Evolutionary conservation across 495 filamentous ascomycete species (phyloP).

Genomic region (Xylaria flabelliformis): DNA sequence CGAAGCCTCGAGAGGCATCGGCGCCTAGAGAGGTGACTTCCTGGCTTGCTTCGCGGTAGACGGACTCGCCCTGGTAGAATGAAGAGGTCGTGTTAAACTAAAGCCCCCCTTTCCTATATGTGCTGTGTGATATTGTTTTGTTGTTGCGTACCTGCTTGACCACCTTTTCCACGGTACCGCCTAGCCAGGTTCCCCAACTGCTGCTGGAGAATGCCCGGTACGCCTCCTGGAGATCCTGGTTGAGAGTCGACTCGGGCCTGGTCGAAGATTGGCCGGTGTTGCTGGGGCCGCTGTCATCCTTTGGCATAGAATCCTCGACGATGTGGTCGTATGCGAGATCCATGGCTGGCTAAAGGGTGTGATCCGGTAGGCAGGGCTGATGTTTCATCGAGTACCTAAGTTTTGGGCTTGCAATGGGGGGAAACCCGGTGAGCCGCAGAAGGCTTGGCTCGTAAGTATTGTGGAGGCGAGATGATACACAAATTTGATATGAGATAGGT

Average conservation of each 20-base stretch:
- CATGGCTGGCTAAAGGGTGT: constrained; percentile 59
- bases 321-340: constrained; percentile 98
- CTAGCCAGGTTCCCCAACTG: constrained; percentile 88
- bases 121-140: not conserved
- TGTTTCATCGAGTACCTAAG: constrained; percentile 19
- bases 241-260: constrained; percentile 66
- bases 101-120: not conserved
- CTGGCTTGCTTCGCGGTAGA: constrained; percentile 82
- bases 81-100: constrained; percentile 24
- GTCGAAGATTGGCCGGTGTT: constrained; percentile 39
- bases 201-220: constrained; percentile 91
- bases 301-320: constrained; percentile 77
- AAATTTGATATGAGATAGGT: constrained; percentile 1
- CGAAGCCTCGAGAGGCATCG: constrained; percentile 85
- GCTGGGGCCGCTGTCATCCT: constrained; percentile 55
- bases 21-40: constrained; percentile 79
- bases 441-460: not conserved
- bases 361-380: not conserved
- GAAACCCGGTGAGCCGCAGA: constrained; percentile 6
- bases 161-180: constrained; percentile 86
- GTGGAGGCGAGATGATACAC: not conserved
- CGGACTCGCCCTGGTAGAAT: constrained; percentile 66
- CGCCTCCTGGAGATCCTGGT: constrained; percentile 90
- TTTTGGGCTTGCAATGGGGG: constrained; percentile 14
- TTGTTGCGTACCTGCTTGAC: constrained; percentile 73